Base-by-base conservation (phyloP, 2,329 filamentous ascomycete species). In the Colletotrichum destructivum region DNA sequence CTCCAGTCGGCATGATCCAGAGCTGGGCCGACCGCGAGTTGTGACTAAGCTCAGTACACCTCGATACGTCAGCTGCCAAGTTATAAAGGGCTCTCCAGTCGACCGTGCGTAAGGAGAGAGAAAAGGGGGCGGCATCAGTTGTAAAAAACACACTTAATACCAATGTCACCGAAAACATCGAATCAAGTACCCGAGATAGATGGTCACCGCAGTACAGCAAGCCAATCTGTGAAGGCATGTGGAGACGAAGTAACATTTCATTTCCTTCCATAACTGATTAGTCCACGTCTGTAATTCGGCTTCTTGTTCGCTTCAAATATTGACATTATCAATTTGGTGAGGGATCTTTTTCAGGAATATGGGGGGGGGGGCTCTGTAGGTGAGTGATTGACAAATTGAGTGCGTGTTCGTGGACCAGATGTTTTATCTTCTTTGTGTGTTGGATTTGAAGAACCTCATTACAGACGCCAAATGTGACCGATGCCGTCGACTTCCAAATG, bases 1-100 rank as follows among this genome's bases (percentile, higher is more conserved):
- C 90, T 7, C 85, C 92, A 8, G 89, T 93, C 81, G 95, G 95
- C 7, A 91, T 98, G 85, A 92, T 97, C 73, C 88, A 94, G 86
- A 96, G 94, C 82, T 97, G 90, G 87, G 92, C 87, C 2, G 93
- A 95, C 76, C 86, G 90, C 66, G 80, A 86, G 70, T 68, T 73
- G 60, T 75, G 73, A 76, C 64, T 75, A 26, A 49, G 21, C 31
- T 38, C 47, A 52, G 13, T 47, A 16, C 9, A 38, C 35, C 35
- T 42, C 35, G 35, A 46, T 2, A 47, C 21, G 11, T 8, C 7
- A 31, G 16, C 31, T n/a, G 61, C 55, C 35, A 72, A 57, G 42
- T 35, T 72, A 12, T 71, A 11, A 62, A 15, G 35, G 38, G 42
- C 16, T 47, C 40, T 64, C 15, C n/a, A 49, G 23, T 38, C 35